Evolutionary conservation across 2,329 filamentous ascomycete genomes (phyloP).

Genomic region (Teratosphaeria pseudoeucalypti): DNA sequence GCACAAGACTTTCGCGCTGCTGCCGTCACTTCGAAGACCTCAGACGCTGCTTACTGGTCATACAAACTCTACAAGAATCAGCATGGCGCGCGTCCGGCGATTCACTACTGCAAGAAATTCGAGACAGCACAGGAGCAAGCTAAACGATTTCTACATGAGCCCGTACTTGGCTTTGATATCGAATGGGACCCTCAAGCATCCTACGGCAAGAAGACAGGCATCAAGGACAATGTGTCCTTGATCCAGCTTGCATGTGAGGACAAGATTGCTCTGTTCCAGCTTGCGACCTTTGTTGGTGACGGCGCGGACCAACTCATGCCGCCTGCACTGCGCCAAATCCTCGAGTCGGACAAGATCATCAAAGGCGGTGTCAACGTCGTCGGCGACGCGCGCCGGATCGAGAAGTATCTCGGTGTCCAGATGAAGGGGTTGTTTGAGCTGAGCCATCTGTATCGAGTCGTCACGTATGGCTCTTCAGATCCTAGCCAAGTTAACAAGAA

Average conservation of each 20-base stretch:
- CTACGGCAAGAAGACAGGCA: constrained; percentile 28
- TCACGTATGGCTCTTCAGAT: constrained; percentile 53
- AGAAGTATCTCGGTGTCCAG: constrained; percentile 54
- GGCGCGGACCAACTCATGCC: constrained; percentile 49
- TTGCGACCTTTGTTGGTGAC: constrained; percentile 47
- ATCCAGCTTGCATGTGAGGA: constrained; percentile 73
- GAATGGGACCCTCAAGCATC: constrained; percentile 60
- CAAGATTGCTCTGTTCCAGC: constrained; percentile 70
- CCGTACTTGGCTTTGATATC: constrained; percentile 76
- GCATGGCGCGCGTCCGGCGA: constrained; percentile 45
- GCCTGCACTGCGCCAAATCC: constrained; percentile 57
- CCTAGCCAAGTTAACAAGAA: constrained; percentile 53
- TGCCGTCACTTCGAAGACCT: constrained; percentile 17
- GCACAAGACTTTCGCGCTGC: constrained; percentile 16
- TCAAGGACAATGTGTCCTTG: constrained; percentile 64
- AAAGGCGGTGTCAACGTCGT: constrained; percentile 72
- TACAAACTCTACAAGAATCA: constrained; percentile 56
- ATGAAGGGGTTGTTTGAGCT: constrained; percentile 65
- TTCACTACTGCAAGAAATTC: constrained; percentile 67
- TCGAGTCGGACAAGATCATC: constrained; percentile 58
- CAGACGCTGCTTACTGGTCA: constrained; percentile 44
- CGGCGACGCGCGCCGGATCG: constrained; percentile 55
- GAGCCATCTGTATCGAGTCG: constrained; percentile 68
- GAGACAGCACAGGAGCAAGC: constrained; percentile 57
- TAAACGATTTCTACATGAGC: constrained; percentile 56